These are phyloP conservation scores for Syzygium grande DNA, from an alignment of 345 rosid species.

Conservation along the genomic window DNA sequence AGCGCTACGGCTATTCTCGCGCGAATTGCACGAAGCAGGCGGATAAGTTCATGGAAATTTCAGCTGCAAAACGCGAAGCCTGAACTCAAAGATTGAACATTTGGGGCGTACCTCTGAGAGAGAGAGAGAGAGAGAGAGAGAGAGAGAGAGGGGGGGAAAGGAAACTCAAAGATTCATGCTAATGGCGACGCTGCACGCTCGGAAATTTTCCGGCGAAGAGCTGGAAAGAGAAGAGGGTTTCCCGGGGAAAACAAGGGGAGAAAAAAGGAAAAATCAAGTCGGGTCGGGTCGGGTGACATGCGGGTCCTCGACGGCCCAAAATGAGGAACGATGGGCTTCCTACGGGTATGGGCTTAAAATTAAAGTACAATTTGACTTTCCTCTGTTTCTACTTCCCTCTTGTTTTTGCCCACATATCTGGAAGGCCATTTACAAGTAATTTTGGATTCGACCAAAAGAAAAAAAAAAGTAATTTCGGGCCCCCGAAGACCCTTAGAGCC, in stretches of 20 bases:
- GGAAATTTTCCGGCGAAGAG: neutral
- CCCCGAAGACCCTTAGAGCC: too few species aligned
- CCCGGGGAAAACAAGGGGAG: neutral
- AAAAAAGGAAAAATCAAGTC: neutral
- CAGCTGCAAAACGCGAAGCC: neutral
- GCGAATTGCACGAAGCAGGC: neutral
- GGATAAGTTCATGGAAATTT: neutral
- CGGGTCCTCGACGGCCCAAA: neutral
- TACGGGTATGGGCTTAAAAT: neutral
- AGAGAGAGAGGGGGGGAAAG: neutral
- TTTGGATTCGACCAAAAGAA: too few species aligned
- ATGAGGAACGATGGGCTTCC: neutral
- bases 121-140: neutral
- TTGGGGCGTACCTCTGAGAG: neutral
- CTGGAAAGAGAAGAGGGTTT: neutral
- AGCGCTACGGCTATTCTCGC: neutral
- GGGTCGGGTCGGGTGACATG: neutral
- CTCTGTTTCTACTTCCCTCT: neutral
- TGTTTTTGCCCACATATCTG: too few species aligned
- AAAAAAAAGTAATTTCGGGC: too few species aligned
- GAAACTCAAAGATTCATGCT: neutral
- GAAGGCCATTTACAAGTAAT: too few species aligned
- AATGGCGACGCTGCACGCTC: neutral
- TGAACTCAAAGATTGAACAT: neutral
- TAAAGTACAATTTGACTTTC: neutral